Percentiles rank a stretch among this genome's conserved stretches.
Conservation (phyloP, 768 basidiomycete species). For the Leccinum incarnatum region DNA sequence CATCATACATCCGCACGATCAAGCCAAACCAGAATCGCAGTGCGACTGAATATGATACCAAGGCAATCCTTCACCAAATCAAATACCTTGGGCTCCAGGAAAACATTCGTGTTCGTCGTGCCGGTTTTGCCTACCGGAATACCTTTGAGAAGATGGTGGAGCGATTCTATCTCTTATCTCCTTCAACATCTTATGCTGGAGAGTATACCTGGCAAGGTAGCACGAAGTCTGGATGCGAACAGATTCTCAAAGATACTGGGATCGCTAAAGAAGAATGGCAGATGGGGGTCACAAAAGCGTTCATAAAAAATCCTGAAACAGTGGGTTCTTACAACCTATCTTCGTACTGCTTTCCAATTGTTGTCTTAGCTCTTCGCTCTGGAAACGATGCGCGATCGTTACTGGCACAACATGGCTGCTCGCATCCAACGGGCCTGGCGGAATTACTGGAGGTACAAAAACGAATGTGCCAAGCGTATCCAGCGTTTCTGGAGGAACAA, state of each 20-base stretch:
- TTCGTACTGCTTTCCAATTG: not conserved
- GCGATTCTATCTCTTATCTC: constrained; percentile 93
- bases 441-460: constrained; percentile 92
- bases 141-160: constrained; percentile 99
- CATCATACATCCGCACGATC: constrained; percentile 98
- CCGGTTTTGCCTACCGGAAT: constrained; percentile 97
- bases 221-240: constrained; percentile 85
- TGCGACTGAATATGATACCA: constrained; percentile 85
- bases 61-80: constrained; percentile 97
- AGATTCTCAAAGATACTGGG: constrained; percentile 91
- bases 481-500: constrained; percentile 99
- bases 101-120: constrained; percentile 95
- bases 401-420: constrained; percentile 99
- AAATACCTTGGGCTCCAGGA: constrained; percentile 98
- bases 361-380: constrained; percentile 82
- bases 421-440: constrained; percentile 96
- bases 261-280: constrained; percentile 99
- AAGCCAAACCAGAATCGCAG: constrained; percentile 98
- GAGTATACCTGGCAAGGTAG: constrained; percentile 98
- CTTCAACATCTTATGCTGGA: constrained; percentile 94
- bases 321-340: constrained; percentile 41
- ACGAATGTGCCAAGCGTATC: constrained; percentile 92
- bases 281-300: constrained; percentile 98
- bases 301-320: constrained; percentile 99
- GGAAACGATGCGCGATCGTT: constrained; percentile 97